Evolutionary conservation across 1,284 basidiomycete genomes (phyloP), one percentile per base, ranked within the genome.

Genomic region (Ustilago crameri): DNA sequence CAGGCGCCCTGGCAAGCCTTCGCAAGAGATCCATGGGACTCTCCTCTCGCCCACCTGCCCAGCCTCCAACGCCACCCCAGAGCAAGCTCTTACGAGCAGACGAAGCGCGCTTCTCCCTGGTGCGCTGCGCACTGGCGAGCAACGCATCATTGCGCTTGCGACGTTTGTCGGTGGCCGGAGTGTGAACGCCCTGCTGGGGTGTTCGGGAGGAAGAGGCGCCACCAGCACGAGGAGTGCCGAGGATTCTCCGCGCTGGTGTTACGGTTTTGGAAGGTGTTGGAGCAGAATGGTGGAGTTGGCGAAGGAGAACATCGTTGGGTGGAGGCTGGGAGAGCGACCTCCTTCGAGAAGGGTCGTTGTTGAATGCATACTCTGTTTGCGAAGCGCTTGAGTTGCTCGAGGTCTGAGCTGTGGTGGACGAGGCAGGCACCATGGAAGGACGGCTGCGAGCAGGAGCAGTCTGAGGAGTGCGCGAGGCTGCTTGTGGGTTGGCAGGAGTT

Each of bases 1-100:
- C 66, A 17, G 71, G 71, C 14, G 71, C 71, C 4, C 73, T 45
- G 4, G 73, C 68, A 4, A 75, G 45, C 12, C 73, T 49, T 20
- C 73, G 45, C 14, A 75, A 32, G 15, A 75, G 52, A 20, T 75
- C 73, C 62, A 75, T 66, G 20, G 73, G 73, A 51, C 60, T 64
- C 35, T 75, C 73, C 49, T 75, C 73, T 2, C 73, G 43, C 30
- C 73, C 73, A 17, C 68, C 68, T 3, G 61, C 73, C 73, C 73
- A 75, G 18, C 68, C 68, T 23, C 63, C 68, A 15, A 75, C 42
- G 10, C 71, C 71, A 14, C 68, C 68, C 71, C 71, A 74, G 20
- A 61, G 58, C 20, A 67, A 26, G 27, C 65, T 69, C 35, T 69
- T 67, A 40, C 66, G 53, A 5, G 63, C 51, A 1, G 63, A 47